Evolutionary conservation across 73 alveolate species (phyloP).

Genomic region (Uronychia setigera): DNA sequence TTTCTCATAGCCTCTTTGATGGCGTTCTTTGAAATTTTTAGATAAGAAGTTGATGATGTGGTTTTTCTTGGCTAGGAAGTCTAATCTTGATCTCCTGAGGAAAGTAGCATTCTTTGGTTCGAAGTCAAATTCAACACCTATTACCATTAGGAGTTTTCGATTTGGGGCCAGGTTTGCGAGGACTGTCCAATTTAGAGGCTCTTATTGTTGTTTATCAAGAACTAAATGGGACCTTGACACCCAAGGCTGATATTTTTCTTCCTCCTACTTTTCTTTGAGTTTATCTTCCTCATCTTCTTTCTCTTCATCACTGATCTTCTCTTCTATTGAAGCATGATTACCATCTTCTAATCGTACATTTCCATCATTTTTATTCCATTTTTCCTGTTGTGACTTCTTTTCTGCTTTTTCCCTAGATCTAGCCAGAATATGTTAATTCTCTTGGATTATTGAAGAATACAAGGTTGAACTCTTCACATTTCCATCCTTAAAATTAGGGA

Average conservation of each 20-base stretch:
- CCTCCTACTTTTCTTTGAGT: too few species aligned
- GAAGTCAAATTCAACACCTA: constrained; percentile 29
- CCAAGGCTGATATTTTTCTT: too few species aligned
- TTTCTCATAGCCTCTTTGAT: not conserved
- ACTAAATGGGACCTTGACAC: not conserved
- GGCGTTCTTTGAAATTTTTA: not conserved
- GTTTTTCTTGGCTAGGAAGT: constrained; percentile 14
- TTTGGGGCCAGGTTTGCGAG: constrained; percentile 9
- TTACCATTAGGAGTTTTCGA: not conserved
- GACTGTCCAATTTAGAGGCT: constrained; percentile 1
- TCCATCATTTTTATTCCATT: too few species aligned
- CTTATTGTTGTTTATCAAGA: not conserved
- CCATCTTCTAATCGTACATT: too few species aligned
- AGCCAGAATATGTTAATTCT: not conserved
- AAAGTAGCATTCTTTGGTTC: constrained; percentile 10
- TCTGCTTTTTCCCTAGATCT: too few species aligned
- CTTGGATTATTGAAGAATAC: not conserved
- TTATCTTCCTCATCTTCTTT: too few species aligned
- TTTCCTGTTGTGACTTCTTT: too few species aligned
- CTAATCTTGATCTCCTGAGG: constrained; percentile 14
- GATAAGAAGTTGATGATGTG: constrained; percentile 3
- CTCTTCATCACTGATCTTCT: too few species aligned
- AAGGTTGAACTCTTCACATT: not conserved
- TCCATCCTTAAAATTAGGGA: not conserved
- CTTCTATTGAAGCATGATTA: too few species aligned